Conservation (phyloP, 805 yeast genomes). For the Yarrowia porcina region DNA sequence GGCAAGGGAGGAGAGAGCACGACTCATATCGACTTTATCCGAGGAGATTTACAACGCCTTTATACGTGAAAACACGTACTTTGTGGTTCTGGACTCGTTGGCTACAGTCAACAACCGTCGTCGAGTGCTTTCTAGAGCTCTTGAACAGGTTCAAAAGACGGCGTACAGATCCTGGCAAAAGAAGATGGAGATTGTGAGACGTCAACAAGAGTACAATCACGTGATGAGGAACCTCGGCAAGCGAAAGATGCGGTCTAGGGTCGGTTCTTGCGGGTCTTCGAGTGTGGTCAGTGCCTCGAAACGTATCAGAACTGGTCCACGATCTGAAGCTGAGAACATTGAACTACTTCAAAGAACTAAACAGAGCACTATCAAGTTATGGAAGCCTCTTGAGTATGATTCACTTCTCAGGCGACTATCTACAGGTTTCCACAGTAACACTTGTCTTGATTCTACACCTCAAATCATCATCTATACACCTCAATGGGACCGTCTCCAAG, state of each 20-base stretch:
- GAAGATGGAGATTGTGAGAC: conserved; percentile 36
- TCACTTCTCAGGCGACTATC: conserved; percentile 2
- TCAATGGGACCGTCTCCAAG: conserved; percentile 47
- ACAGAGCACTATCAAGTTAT: conserved; percentile 19
- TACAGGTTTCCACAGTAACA: neutral
- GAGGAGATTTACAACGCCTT: conserved; percentile 58
- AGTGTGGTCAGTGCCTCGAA: neutral
- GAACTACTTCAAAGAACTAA: conserved; percentile 1
- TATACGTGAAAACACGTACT: conserved; percentile 17
- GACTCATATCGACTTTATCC: conserved; percentile 42
- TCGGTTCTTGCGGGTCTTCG: conserved; percentile 13
- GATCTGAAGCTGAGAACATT: neutral
- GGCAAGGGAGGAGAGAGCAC: conserved; percentile 27
- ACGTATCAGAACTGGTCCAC: conserved; percentile 1
- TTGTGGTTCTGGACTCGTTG: conserved; percentile 52
- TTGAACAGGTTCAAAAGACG: conserved; percentile 36
- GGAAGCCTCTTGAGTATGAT: conserved; percentile 25
- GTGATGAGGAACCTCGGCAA: conserved; percentile 40
- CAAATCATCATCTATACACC: conserved; percentile 33
- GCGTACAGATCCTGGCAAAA: conserved; percentile 38
- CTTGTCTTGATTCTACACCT: neutral
- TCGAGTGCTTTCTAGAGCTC: conserved; percentile 38
- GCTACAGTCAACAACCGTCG: conserved; percentile 42
- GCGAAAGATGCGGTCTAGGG: conserved; percentile 27
- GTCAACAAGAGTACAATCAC: conserved; percentile 42